A percentile compares a stretch with the other conserved stretches of the same genome.
Evolutionary conservation across 257 asterid species (phyloP).

Genomic region (Marsdenia floribunda): DNA sequence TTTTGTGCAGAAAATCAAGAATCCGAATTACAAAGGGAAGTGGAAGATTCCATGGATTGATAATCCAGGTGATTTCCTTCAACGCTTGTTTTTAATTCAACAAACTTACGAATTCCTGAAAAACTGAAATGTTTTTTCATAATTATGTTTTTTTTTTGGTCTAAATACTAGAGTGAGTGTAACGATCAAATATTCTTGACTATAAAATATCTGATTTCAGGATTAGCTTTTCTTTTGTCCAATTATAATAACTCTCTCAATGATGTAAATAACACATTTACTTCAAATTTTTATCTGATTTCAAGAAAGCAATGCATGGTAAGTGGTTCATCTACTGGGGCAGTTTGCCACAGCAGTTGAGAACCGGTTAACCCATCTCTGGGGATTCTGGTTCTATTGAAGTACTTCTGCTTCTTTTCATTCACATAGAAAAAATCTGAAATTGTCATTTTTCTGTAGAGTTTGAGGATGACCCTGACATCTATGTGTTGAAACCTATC

Average conservation of each 20-base stretch:
- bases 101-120: too few species aligned
- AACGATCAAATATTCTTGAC: background rate
- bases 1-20: conserved; percentile 6
- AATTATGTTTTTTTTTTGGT: background rate
- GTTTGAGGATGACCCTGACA: conserved; percentile 78
- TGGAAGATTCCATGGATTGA: conserved; percentile 14
- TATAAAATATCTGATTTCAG: background rate
- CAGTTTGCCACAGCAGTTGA: too few species aligned
- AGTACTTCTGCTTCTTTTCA: conserved; percentile 1
- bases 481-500: conserved; percentile 67
- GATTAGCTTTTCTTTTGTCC: background rate
- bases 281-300: background rate
- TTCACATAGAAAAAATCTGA: background rate
- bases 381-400: background rate
- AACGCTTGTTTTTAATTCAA: background rate
- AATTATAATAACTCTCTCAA: background rate
- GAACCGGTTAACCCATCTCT: background rate
- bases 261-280: too few species aligned
- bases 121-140: background rate
- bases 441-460: conserved; percentile 29
- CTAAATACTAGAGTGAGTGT: background rate
- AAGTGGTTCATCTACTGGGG: too few species aligned
- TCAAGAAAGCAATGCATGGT: background rate
- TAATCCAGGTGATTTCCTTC: background rate
- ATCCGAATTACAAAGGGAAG: conserved; percentile 12